Base-by-base conservation (phyloP, 768 basidiomycete genomes). In the Gloeostereum incarnatum region DNA sequence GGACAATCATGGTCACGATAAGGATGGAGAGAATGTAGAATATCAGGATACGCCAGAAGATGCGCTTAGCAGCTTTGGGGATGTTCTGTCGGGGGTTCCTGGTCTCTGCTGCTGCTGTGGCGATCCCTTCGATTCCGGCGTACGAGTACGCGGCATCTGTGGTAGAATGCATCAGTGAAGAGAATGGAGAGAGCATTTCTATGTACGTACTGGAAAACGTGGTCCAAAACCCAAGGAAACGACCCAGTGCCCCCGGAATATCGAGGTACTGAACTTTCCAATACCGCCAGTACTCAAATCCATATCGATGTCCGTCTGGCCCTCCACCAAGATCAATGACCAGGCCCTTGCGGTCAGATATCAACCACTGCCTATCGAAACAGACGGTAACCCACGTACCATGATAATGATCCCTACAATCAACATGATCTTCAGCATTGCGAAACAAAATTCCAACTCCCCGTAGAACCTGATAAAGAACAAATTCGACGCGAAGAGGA, bases 1-100 rank as follows among this genome's bases (percentile, higher is more conserved):
- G 78, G 22, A 87, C 73, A 24, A 82, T 63, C 65, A 87, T 67
- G 33, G 79, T 78, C 25, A 78, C 71, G 42, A 81, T 63, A 42
- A 82, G 57, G 39, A 80, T 60, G 29, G 75, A 77, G 17, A 75
- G 56, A 27, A 82, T 55, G 48, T 66, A 65, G 45, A 64, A 62
- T n/a, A 62, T 11, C 10, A 64, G 44, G 13, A 64, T 58, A 16
- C 63, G 45, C 21, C 52, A 44, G 42, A 65, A 66, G 1, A 85
- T 79, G 13, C 72, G 64, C 36, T 69, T 69, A 38, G 81, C 68
- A 11, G 81, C 80, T 47, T 65, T 73, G 27, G 76, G 68, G 43
- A 88, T 80, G 42, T 78, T 73, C 35, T 66, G 69, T 21, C 79
- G 68, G 7, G 84, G 83, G 48, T 76, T 77, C 38, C 61, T 46